These are phyloP conservation scores for Artemisia argyi DNA, from an alignment of 129 eudicot genomes.

Conservation along the genomic window DNA sequence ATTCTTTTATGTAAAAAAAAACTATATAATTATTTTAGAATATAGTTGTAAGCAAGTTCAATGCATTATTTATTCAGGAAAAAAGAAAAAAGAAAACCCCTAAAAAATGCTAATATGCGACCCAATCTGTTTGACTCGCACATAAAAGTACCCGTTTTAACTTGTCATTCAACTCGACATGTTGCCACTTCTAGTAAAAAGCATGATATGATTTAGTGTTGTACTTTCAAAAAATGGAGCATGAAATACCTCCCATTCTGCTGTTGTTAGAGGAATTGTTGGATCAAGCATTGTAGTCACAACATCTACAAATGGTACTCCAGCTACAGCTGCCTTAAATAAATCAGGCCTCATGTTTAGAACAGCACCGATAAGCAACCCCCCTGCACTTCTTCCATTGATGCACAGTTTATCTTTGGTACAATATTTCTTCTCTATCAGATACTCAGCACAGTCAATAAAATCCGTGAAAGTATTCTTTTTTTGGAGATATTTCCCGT, in stretches of 20 bases:
- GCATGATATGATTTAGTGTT: conserved; percentile 2
- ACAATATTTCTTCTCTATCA: conserved; percentile 76
- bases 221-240: conserved; percentile 6
- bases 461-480: conserved; percentile 91
- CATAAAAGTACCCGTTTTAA: background rate
- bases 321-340: conserved; percentile 91
- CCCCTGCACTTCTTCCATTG: conserved; percentile 97
- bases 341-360: conserved; percentile 91
- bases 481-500: conserved; percentile 80
- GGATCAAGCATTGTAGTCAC: conserved; percentile 99
- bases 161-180: background rate
- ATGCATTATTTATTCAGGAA: too few relatives aligned
- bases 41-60: background rate
- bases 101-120: background rate
- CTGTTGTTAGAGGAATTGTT: conserved; percentile 91
- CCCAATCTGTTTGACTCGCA: background rate
- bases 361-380: conserved; percentile 93
- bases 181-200: background rate
- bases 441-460: conserved; percentile 78
- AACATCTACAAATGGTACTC: conserved; percentile 97
- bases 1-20: background rate
- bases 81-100: too few relatives aligned
- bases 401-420: conserved; percentile 88
- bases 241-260: conserved; percentile 91
- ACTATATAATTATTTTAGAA: background rate